Evolutionary conservation across 257 asterid genomes (phyloP), one percentile per base, ranked within the genome.

Genomic region (Catharanthus roseus): DNA sequence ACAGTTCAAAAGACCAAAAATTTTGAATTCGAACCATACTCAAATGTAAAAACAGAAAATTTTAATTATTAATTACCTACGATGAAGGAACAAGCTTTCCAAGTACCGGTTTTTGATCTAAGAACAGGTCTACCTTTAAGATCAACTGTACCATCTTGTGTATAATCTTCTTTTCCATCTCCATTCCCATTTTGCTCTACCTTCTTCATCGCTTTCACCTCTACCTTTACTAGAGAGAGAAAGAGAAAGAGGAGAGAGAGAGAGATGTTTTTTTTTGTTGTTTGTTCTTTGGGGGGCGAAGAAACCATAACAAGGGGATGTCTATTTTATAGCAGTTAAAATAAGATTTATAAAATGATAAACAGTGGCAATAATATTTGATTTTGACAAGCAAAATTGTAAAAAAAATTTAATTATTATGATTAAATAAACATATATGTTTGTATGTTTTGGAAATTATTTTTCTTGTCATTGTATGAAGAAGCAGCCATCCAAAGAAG

Each of bases 21-120:
- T n/a, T n/a, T n/a, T n/a, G n/a, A n/a, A n/a, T n/a, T n/a, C n/a
- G n/a, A n/a, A n/a, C n/a, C n/a, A n/a, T n/a, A n/a, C n/a, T n/a
- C n/a, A n/a, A n/a, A n/a, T n/a, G n/a, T n/a, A n/a, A n/a, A n/a
- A n/a, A n/a, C n/a, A n/a, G 3, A 38, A 38, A 38, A 3, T 8
- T 38, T 8, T 8, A 38, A 38, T 38, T 3, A 38, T 38, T 38
- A 8, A 38, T 34, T 80, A 87, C 96, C 96, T 66, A 86, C 92
- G 55, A 90, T 82, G 75, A 82, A 90, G 66, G 78, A 88, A 65
- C 96, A 90, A 76, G 91, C 96, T 68, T 75, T 86, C 96, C 96
- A 90, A 81, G 68, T 78, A 3, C 96, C 96, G 10, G 90, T 90
- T 28, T 71, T 77, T 38, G 89, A 83, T 81, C 95, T 68, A 2